Evolutionary conservation across 768 basidiomycete species (phyloP).

Genomic region (Tylopilus cervinicoccineus): DNA sequence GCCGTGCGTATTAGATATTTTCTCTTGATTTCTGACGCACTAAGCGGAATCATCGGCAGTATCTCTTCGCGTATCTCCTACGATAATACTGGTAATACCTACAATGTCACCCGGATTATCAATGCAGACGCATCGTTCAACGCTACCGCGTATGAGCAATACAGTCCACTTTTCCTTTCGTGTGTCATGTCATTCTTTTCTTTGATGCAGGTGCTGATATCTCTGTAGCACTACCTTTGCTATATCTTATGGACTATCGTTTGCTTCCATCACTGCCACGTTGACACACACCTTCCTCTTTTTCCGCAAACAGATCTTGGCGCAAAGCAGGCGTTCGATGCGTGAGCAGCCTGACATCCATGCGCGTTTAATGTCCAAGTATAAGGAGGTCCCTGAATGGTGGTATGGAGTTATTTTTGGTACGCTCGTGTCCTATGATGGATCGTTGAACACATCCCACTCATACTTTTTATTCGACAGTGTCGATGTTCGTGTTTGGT

Average conservation of each 20-base stretch:
- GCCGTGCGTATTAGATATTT: conserved; percentile 37
- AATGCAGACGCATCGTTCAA: conserved; percentile 54
- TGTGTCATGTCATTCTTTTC: conserved; percentile 4
- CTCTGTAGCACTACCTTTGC: conserved; percentile 55
- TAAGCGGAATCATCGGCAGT: conserved; percentile 17
- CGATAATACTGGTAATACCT: conserved; percentile 55
- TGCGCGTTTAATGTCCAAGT: conserved; percentile 52
- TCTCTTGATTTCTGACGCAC: not conserved
- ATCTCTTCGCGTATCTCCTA: conserved; percentile 65
- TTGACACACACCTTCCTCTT: conserved; percentile 69
- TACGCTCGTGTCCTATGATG: conserved; percentile 1
- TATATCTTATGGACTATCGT: conserved; percentile 76
- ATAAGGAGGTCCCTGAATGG: conserved; percentile 58
- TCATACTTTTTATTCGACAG: conserved; percentile 13
- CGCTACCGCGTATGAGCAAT: conserved; percentile 47
- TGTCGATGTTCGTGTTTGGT: conserved; percentile 53
- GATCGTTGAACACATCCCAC: not conserved
- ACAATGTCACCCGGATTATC: conserved; percentile 58
- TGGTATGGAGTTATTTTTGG: conserved; percentile 43
- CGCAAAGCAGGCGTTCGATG: conserved; percentile 64
- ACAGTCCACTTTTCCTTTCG: conserved; percentile 62
- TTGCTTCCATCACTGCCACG: conserved; percentile 75
- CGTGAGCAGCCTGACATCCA: conserved; percentile 77
- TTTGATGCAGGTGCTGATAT: not conserved
- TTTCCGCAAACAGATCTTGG: conserved; percentile 78